Base-by-base conservation (phyloP, 2,329 filamentous ascomycete genomes). In the Aspergillus piperis region DNA sequence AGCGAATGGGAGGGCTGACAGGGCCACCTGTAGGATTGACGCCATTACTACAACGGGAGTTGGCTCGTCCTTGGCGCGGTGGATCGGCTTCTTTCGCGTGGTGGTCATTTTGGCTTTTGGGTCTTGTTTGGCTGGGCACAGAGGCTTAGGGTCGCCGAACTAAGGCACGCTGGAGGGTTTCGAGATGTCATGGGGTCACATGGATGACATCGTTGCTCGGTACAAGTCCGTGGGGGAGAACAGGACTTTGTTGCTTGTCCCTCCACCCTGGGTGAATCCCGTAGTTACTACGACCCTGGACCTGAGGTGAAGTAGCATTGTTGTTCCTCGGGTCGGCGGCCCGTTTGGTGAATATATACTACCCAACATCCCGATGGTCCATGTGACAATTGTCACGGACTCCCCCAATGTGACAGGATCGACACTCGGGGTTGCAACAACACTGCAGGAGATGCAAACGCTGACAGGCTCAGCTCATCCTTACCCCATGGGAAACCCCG, bases 71-170 rank as follows among this genome's bases (percentile, higher is more conserved):
- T 55, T 42, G 53, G 53, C 53, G 53, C 10, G 30, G 53, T 55
- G 53, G 53, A 55, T 44, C 41, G 50, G 42, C 30, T 6, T n/a
- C 41, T 44, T 30, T 55, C 53, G 53, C 53, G 53, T 55, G 53
- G 53, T 55, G 53, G 53, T 55, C 39, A 41, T 44, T 42, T 42
- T 39, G 39, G 41, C 19, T 44, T 44, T 44, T 41, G 32, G 32
- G 25, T 25, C 39, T 17, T n/a, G n/a, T 39, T 44, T 54, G 52
- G 52, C 38, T 54, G 36, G 38, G n/a, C 41, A 44, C 41, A 44
- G 41, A 44, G 41, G 41, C 41, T 44, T 44, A 44, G n/a, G 41
- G 19, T 21, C 32, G 32, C 32, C 32, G 32, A 36, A 36, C 41
- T 44, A 44, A 44, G 41, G 41, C 41, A 36, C 32, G 10, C 32